These are phyloP conservation scores for Ophiostoma ulmi DNA, from an alignment of 2,329 filamentous ascomycete genomes.

Conservation along the genomic window DNA sequence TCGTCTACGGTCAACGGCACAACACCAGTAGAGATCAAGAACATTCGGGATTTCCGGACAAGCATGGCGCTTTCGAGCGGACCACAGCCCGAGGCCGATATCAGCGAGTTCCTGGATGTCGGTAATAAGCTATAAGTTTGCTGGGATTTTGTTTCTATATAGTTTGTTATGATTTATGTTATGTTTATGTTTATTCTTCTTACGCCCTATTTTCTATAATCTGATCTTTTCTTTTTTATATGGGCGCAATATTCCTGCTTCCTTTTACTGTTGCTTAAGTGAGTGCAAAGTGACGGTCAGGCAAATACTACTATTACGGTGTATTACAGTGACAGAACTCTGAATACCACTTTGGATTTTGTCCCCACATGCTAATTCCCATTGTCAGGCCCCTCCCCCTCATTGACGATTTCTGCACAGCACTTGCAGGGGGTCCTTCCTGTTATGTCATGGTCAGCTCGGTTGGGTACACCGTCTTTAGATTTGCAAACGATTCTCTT, in stretches of 20 bases:
- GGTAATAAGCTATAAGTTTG: constrained; percentile 67
- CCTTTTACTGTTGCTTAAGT: too few relatives aligned
- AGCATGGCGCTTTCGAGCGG: constrained; percentile 67
- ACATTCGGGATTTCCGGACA: constrained; percentile 77
- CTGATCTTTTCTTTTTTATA: not conserved
- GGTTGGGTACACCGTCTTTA: not conserved
- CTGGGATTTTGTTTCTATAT: not conserved
- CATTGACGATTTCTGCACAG: constrained; percentile 1
- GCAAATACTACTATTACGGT: not conserved
- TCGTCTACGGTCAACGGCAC: constrained; percentile 44
- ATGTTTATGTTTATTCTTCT: not conserved
- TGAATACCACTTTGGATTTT: not conserved
- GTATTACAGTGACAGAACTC: not conserved
- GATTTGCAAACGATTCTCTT: not conserved
- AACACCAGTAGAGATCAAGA: constrained; percentile 61
- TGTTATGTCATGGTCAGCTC: not conserved
- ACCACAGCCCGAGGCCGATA: constrained; percentile 64
- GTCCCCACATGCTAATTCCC: constrained; percentile 2
- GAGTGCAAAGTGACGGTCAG: not conserved
- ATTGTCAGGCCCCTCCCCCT: constrained; percentile 1
- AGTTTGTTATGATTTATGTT: constrained; percentile 16
- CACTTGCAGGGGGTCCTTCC: not conserved
- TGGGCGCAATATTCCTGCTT: not conserved
- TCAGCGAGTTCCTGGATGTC: constrained; percentile 80
- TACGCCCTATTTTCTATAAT: not conserved